Evolutionary conservation across 306 rosid genomes (phyloP).

Genomic region (Quercus berberidifolia): DNA sequence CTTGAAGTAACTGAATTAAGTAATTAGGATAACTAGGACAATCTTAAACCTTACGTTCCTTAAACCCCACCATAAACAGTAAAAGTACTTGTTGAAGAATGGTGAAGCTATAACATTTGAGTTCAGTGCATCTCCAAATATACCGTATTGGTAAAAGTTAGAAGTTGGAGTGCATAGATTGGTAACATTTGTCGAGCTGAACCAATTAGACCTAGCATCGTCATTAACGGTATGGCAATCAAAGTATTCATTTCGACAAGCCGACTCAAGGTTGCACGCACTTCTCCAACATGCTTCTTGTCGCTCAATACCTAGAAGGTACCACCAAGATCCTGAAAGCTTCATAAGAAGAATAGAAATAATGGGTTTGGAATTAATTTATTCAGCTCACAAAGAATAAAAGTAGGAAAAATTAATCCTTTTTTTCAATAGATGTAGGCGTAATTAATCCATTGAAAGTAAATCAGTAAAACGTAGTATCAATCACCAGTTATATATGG

Average conservation of each 20-base stretch:
- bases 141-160: constrained; percentile 56
- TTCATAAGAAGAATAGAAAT: constrained; percentile 1
- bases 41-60: constrained; percentile 62
- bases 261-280: constrained; percentile 39
- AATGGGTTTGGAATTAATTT: no score
- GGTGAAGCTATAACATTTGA: constrained; percentile 55
- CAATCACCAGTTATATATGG: no score
- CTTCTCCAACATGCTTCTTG: constrained; percentile 95
- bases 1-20: no score
- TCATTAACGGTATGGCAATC: constrained; percentile 50
- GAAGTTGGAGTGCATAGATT: constrained; percentile 47
- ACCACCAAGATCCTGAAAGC: constrained; percentile 98
- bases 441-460: no score
- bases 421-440: no score
- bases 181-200: constrained; percentile 51
- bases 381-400: neutral
- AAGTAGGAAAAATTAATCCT: no score
- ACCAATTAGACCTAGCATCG: constrained; percentile 52
- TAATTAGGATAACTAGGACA: no score
- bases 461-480: no score
- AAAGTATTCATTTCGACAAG: constrained; percentile 51
- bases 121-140: constrained; percentile 69
- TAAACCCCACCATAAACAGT: constrained; percentile 69
- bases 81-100: constrained; percentile 80
- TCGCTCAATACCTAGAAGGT: constrained; percentile 77